phyloP scores from a whole-genome alignment of 192 early-diverging fungal species.

The Haplosporangium gracile region DNA sequence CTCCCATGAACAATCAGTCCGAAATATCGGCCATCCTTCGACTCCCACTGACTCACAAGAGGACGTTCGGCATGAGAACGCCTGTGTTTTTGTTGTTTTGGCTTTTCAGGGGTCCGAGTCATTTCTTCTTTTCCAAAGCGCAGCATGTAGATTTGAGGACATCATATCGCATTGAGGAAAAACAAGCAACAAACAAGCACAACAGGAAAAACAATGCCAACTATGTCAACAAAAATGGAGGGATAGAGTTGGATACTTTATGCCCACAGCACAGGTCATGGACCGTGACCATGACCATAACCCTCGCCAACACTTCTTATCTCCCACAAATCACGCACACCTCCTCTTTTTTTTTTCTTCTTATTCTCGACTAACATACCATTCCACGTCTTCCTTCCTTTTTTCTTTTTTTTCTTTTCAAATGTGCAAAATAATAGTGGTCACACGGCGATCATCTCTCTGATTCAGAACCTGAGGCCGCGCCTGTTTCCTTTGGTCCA shows the following conservation, averaged over 20 bases:
- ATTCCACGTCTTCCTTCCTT: not conserved
- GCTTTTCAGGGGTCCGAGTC: not conserved
- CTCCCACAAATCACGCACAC: not conserved
- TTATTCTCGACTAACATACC: not conserved
- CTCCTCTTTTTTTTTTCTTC: not conserved
- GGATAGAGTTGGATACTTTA: no score
- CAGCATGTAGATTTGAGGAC: not conserved
- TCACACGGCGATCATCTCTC: conserved; percentile 63
- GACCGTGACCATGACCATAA: no score
- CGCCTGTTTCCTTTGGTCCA: conserved; percentile 64
- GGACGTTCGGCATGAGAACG: not conserved
- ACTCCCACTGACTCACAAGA: not conserved
- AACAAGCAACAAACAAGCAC: not conserved
- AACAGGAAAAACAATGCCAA: no score
- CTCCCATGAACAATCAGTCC: not conserved
- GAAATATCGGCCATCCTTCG: not conserved
- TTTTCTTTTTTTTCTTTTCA: not conserved
- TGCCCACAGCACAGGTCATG: no score
- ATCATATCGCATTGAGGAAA: not conserved
- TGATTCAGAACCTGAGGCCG: conserved; percentile 63
- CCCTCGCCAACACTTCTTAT: no score
- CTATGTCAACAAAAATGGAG: no score
- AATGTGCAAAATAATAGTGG: conserved; percentile 29
- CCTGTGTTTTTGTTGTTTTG: not conserved
- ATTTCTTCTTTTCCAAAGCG: not conserved